Base-by-base conservation (phyloP, 306 rosid species). In the Sechiopsis laciniata region DNA sequence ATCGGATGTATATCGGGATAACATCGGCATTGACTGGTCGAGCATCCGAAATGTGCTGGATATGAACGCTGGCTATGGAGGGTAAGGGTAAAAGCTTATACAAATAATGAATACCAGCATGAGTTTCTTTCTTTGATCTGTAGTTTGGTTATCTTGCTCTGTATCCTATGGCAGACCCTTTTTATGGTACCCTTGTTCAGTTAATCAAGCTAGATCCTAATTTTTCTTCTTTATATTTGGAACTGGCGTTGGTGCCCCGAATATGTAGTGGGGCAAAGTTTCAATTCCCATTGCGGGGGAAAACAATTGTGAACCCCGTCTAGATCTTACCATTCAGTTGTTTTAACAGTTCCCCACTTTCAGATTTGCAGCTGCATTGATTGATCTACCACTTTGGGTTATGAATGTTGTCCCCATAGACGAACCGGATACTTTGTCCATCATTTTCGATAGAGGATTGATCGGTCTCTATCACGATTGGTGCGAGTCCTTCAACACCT, bases 41-140 rank as follows among this genome's bases (percentile, higher is more conserved):
- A 88, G 85, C 10, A 83, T 94, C 76, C 87, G 97, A 77, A 94
- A 94, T 74, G 87, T 91, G 14, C 80, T 94, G 95, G 99, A 94
- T 80, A 89, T 91, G 96, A 94, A 94, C 85, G 97, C 99, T 72
- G 91, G 95, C 78, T 88, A 84, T 76, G 99, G 91, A 83, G 99
- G 99, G 99, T 94, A 91, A 42, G 48, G 48, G 48, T 42, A 42
- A 42, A 87, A 78, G n/a, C 45, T 51, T 20, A 60, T 26, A 6
- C 11, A 50, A 62, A 8, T 63, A 53, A 29, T 17, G 4, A 56
- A 9, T 66, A 66, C 21, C 14, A 57, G 48, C 24, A 67, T 22
- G 6, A 15, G 37, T 75, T 26, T 19, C 60, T 40, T 45, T 19
- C 4, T 46, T 42, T 22, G 53, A 40, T 64, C 67, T 21, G 14